phyloP scores from a whole-genome alignment of 345 rosid species.

The Crucihimalaya himalaica region DNA sequence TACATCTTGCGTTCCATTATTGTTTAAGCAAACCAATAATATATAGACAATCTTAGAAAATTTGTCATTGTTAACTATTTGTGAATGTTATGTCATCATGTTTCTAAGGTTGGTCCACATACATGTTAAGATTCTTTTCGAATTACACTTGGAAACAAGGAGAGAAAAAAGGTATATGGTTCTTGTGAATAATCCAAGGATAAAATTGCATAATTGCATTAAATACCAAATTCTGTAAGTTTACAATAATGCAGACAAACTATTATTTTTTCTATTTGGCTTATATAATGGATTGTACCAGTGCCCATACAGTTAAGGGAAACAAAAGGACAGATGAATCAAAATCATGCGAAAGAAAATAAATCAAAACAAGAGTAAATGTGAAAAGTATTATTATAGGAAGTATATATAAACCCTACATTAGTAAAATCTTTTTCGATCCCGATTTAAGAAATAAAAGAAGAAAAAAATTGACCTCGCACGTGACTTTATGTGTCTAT shows the following conservation, averaged over 20 bases:
- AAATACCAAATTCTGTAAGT: slow-evolving; percentile 33
- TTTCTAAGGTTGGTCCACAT: slow-evolving; percentile 43
- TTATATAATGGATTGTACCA: slow-evolving; percentile 33
- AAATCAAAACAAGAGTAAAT: slow-evolving; percentile 16
- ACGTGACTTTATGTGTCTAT: slow-evolving; percentile 49
- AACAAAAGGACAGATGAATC: slow-evolving; percentile 7
- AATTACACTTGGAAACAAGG: slow-evolving; percentile 39
- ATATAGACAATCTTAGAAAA: slow-evolving; percentile 29
- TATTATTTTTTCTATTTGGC: slow-evolving; percentile 42
- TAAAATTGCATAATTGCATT: slow-evolving; percentile 35
- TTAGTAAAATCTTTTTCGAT: not conserved
- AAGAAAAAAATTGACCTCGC: slow-evolving; percentile 36
- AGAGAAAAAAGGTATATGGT: slow-evolving; percentile 33
- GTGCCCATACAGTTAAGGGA: slow-evolving; percentile 25
- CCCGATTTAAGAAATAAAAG: not conserved
- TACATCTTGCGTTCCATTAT: slow-evolving; percentile 28
- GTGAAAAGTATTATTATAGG: not conserved
- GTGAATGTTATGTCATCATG: slow-evolving; percentile 38
- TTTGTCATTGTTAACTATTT: slow-evolving; percentile 32
- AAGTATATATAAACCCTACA: not conserved
- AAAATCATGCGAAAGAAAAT: slow-evolving; percentile 21
- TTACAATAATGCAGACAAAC: slow-evolving; percentile 38
- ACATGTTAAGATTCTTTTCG: slow-evolving; percentile 43
- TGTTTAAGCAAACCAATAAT: slow-evolving; percentile 36
- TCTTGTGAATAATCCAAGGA: slow-evolving; percentile 45